Base-by-base conservation (phyloP, 805 yeast genomes). In the Wickerhamomyces alni region DNA sequence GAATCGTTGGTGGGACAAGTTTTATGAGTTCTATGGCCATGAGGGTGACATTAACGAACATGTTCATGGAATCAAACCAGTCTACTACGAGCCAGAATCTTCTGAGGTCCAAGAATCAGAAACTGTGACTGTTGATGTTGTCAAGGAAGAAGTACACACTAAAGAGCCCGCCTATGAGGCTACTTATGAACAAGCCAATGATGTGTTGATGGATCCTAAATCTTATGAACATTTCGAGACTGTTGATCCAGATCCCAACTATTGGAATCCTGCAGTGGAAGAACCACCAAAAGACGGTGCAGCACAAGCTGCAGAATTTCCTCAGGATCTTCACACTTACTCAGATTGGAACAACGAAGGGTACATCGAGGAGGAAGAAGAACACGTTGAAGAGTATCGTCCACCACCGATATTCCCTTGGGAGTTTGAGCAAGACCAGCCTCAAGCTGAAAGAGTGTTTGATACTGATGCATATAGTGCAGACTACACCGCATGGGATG, bases 211-310 rank as follows among this genome's bases (percentile, higher is more conserved):
- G 12, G 38, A 55, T 38, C 59, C 58, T 18, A 38, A 43, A 6
- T 52, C 57, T 3, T 55, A 39, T 38, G 43, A 45, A 17, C 33
- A 41, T 27, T 52, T 55, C 26, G 33, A 43, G 1, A 55, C 57
- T 1, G 33, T 52, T 25, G 33, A 40, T 19, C 40, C 44, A 3
- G 36, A 37, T n/a, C 12, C 17, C 2, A 9, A 21, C 18, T 41
- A 43, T 48, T 73, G 78, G 78, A 66, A 72, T 39, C 70, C 77
- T 8, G 57, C 72, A 2, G 47, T 38, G 11, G 66, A 61, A 34
- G 61, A 64, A 8, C 77, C 77, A 9, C 77, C 77, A 17, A 50
- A 46, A 30, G 41, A 48, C 29, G 55, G 58, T 10, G 39, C 26
- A 22, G 55, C 62, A 17, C 57, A 58, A 35, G 61, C 60, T 18